These are phyloP conservation scores for Thelephora ganbajun DNA, from an alignment of 768 basidiomycete genomes.

Conservation along the genomic window DNA sequence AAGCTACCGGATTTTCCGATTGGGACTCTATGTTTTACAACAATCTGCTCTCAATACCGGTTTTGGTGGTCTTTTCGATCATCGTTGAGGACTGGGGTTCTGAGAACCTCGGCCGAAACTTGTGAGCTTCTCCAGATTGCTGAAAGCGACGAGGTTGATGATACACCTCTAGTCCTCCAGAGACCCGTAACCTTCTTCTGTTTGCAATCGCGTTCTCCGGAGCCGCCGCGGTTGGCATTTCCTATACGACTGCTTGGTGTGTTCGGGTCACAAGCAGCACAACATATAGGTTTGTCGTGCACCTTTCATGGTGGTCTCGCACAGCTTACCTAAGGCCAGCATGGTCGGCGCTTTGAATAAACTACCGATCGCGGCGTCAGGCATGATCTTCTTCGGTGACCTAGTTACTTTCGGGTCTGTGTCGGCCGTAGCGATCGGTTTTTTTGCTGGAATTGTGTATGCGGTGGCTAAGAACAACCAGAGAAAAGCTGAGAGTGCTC, in stretches of 20 bases:
- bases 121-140: conserved; percentile 44
- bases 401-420: conserved; percentile 78
- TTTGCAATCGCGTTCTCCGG: conserved; percentile 91
- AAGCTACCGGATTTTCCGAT: conserved; percentile 87
- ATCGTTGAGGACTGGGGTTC: conserved; percentile 81
- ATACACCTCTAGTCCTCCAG: conserved; percentile 47
- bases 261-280: conserved; percentile 92
- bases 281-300: conserved; percentile 73
- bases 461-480: conserved; percentile 92
- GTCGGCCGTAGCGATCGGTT: conserved; percentile 76
- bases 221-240: conserved; percentile 95
- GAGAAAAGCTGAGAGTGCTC: conserved; percentile 54
- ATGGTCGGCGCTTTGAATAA: conserved; percentile 99
- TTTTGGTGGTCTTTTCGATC: conserved; percentile 71
- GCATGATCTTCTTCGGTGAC: conserved; percentile 95
- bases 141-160: not conserved
- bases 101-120: conserved; percentile 67
- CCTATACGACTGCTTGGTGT: conserved; percentile 98
- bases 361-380: conserved; percentile 95
- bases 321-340: conserved; percentile 21
- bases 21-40: conserved; percentile 99
- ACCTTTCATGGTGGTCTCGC: conserved; percentile 1
- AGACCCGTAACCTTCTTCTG: conserved; percentile 65
- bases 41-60: conserved; percentile 88
- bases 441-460: conserved; percentile 85